These are phyloP conservation scores for Zasmidium cellare DNA, from an alignment of 2,329 filamentous ascomycete species.

Conservation along the genomic window DNA sequence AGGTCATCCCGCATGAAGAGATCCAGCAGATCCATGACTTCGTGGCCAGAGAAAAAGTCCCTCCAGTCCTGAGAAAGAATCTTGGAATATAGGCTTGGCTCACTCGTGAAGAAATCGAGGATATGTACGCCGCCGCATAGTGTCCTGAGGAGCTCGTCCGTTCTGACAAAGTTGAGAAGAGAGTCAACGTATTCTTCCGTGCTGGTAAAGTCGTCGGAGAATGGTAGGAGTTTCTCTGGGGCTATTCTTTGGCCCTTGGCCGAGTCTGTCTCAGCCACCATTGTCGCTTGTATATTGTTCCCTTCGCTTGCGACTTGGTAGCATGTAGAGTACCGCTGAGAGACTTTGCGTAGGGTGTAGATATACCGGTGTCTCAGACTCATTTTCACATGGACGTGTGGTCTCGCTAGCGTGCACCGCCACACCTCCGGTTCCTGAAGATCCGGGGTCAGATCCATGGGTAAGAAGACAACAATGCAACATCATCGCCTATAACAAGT, in stretches of 20 bases:
- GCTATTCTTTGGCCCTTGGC: constrained; percentile 36
- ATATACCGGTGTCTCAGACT: neutral
- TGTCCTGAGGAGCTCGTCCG: constrained; percentile 75
- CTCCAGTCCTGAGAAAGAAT: constrained; percentile 81
- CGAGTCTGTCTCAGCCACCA: neutral
- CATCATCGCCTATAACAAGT: too few relatives aligned
- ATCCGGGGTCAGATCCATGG: neutral
- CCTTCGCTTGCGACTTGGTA: neutral
- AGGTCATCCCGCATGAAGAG: constrained; percentile 79
- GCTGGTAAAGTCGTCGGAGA: constrained; percentile 64
- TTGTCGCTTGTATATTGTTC: neutral
- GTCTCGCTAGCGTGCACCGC: neutral
- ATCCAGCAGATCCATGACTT: constrained; percentile 75
- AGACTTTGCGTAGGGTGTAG: too few relatives aligned
- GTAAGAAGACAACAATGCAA: neutral
- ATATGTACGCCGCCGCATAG: constrained; percentile 98
- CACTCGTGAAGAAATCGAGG: constrained; percentile 87
- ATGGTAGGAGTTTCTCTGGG: constrained; percentile 61
- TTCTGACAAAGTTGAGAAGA: constrained; percentile 73
- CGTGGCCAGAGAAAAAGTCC: constrained; percentile 68
- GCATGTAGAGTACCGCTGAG: neutral
- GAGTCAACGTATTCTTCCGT: constrained; percentile 76
- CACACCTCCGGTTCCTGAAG: neutral
- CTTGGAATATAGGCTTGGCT: constrained; percentile 77
- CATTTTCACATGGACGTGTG: neutral